Conservation (phyloP, 169 alveolate genomes). For the Plasmodium sp. region DNA sequence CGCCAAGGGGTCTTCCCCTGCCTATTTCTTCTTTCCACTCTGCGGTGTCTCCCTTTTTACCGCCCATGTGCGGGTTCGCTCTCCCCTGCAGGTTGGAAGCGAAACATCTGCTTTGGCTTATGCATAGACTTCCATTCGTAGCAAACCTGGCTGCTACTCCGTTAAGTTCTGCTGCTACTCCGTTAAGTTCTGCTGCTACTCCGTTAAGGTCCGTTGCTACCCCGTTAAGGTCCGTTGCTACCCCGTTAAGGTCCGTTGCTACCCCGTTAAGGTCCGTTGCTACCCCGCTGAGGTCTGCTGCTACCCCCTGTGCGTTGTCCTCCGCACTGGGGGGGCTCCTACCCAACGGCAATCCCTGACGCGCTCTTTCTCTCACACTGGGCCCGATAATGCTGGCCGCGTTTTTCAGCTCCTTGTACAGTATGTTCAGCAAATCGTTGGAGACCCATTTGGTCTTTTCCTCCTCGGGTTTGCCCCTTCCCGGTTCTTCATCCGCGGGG, state of each 20-base stretch:
- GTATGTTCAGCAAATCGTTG: neutral
- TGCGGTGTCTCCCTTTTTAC: neutral
- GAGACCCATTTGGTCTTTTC: neutral
- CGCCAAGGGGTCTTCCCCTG: neutral
- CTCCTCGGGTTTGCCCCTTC: neutral
- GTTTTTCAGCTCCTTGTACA: conserved; percentile 12
- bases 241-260: neutral
- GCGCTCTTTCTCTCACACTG: neutral
- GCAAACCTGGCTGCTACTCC: neutral
- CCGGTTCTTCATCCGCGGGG: neutral
- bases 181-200: neutral
- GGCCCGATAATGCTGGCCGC: neutral
- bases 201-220: neutral
- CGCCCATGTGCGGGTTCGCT: neutral
- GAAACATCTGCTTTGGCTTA: neutral
- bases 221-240: neutral
- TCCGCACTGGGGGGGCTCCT: neutral
- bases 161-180: neutral
- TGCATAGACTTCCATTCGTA: neutral
- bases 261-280: neutral
- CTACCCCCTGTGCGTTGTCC: neutral
- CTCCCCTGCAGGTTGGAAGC: neutral
- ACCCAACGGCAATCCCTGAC: neutral
- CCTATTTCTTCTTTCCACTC: conserved; percentile 7
- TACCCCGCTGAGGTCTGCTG: neutral